These are phyloP conservation scores for Heracleum sosnowskyi DNA, from an alignment of 129 eudicot species.

Conservation along the genomic window DNA sequence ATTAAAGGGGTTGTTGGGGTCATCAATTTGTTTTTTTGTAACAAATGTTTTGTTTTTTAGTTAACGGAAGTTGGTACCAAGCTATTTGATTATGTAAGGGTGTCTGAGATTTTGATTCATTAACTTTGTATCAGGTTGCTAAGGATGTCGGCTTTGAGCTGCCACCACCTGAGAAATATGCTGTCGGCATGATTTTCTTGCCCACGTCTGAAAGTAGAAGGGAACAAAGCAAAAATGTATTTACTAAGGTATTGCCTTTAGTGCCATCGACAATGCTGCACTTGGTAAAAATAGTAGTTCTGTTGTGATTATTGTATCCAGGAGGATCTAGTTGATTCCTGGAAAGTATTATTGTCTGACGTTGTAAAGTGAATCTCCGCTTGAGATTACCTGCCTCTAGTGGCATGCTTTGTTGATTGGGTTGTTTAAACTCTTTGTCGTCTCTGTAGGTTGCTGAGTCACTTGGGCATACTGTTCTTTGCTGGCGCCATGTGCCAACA, in stretches of 20 bases:
- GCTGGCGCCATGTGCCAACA: constrained; percentile 92
- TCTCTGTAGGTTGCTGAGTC: constrained; percentile 87
- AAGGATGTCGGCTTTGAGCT: constrained; percentile 83
- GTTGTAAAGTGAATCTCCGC: neutral
- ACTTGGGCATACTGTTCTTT: constrained; percentile 96
- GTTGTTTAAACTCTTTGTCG: neutral
- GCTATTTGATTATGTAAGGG: neutral
- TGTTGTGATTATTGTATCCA: neutral
- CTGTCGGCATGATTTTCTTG: constrained; percentile 98
- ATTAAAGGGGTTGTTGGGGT: neutral
- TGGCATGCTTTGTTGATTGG: neutral
- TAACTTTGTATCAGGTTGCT: constrained; percentile 40
- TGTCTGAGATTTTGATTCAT: neutral
- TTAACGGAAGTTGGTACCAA: neutral
- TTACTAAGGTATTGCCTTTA: constrained; percentile 67
- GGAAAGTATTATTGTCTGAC: neutral
- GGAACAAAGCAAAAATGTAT: constrained; percentile 86
- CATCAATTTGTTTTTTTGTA: neutral
- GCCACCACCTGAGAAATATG: constrained; percentile 81
- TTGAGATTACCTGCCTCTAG: neutral
- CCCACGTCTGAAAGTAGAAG: constrained; percentile 78
- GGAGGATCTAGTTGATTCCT: neutral
- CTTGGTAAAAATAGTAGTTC: neutral
- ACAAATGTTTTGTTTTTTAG: neutral
- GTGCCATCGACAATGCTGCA: neutral